These are phyloP conservation scores for Bretschneidera sinensis DNA, from an alignment of 345 rosid genomes.

Conservation along the genomic window DNA sequence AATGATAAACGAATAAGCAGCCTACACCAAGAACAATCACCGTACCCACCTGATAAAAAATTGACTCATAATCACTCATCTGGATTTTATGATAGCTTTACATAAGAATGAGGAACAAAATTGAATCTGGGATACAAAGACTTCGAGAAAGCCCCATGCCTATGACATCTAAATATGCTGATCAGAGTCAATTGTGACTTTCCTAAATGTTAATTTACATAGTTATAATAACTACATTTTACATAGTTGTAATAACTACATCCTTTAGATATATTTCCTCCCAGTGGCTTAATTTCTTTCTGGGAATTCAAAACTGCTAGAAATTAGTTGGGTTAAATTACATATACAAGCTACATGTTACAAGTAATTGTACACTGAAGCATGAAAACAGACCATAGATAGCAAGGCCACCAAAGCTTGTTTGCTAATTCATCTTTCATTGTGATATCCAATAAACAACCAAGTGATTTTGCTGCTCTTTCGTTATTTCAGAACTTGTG, in stretches of 20 bases:
- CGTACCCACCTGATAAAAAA: too few species aligned
- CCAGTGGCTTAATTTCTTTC: conserved; percentile 15
- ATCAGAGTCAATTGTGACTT: background rate
- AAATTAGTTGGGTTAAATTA: conserved; percentile 5
- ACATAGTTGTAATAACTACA: too few species aligned
- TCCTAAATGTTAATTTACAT: background rate
- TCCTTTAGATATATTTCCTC: conserved; percentile 23
- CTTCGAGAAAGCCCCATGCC: background rate
- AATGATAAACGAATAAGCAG: too few species aligned
- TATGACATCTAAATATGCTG: background rate
- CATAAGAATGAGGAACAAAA: background rate
- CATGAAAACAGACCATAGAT: background rate
- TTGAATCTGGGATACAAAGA: too few species aligned
- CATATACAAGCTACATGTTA: conserved; percentile 18
- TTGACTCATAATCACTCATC: too few species aligned
- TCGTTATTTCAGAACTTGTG: conserved; percentile 19
- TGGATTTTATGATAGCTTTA: too few species aligned
- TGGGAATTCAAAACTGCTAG: conserved; percentile 6
- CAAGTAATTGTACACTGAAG: conserved; percentile 22
- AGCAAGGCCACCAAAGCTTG: background rate
- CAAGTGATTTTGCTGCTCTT: background rate
- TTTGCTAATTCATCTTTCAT: background rate
- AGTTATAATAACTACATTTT: too few species aligned
- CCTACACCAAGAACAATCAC: too few species aligned
- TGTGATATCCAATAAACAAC: too few species aligned